Percentiles rank a stretch among this genome's conserved stretches.
Evolutionary conservation across 176 grass and related monocot genomes (phyloP).

Genomic region (Tillandsia fasciculata): DNA sequence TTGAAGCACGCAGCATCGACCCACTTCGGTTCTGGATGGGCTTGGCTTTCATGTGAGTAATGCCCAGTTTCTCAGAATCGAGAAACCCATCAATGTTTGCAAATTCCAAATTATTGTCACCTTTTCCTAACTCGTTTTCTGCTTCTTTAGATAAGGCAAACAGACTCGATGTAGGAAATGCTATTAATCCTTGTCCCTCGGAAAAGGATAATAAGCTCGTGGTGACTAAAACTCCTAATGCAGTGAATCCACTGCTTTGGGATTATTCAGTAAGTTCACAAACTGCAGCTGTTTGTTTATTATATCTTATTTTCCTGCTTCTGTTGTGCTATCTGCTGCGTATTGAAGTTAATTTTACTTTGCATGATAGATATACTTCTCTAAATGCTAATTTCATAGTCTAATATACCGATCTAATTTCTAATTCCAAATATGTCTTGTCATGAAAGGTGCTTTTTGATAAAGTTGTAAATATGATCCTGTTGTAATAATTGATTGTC

Average conservation of each 20-base stretch:
- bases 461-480: too few species aligned
- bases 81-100: background rate
- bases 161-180: slow-evolving; percentile 63
- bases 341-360: background rate
- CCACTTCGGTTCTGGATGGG: slow-evolving; percentile 95
- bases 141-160: slow-evolving; percentile 52
- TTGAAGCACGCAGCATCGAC: slow-evolving; percentile 52
- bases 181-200: slow-evolving; percentile 59
- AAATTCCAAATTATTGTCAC: background rate
- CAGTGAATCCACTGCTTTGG: slow-evolving; percentile 81
- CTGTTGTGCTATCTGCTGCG: background rate
- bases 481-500: too few species aligned
- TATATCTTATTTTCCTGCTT: background rate
- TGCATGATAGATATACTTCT: background rate
- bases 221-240: slow-evolving; percentile 71
- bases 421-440: too few species aligned
- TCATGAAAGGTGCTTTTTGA: too few species aligned
- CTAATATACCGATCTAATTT: too few species aligned
- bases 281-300: background rate
- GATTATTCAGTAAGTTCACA: slow-evolving; percentile 68
- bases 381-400: too few species aligned
- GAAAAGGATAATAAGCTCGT: slow-evolving; percentile 67
- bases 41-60: slow-evolving; percentile 87
- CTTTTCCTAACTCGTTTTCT: slow-evolving; percentile 5
- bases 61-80: background rate